phyloP scores from a whole-genome alignment of 2,329 filamentous ascomycete species.

The Pezicula carpinea region DNA sequence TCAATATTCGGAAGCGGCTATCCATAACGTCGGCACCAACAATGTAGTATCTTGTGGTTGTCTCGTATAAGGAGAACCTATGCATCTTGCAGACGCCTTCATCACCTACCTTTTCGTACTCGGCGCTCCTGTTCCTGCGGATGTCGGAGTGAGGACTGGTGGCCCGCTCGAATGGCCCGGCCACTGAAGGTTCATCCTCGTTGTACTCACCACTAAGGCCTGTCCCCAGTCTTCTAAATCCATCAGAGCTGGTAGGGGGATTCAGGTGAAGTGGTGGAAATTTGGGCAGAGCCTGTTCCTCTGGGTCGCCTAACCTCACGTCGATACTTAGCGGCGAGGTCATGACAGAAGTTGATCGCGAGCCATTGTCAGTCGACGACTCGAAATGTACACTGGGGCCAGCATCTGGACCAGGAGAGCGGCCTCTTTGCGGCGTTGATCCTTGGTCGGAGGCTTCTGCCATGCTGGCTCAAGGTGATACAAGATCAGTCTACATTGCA shows the following conservation, averaged over 20 bases:
- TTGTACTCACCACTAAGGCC: conserved; percentile 39
- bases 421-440: conserved; percentile 12
- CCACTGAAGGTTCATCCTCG: conserved; percentile 54
- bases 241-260: conserved; percentile 11
- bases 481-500: background rate
- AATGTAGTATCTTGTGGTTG: conserved; percentile 86
- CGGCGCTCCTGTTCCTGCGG: conserved; percentile 25
- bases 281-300: conserved; percentile 19
- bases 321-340: conserved; percentile 27
- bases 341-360: conserved; percentile 27
- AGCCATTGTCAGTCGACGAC: conserved; percentile 19
- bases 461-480: conserved; percentile 17
- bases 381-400: conserved; percentile 19
- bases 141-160: conserved; percentile 37
- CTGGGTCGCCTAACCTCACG: conserved; percentile 15
- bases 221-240: conserved; percentile 14
- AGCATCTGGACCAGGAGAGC: conserved; percentile 15
- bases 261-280: conserved; percentile 23
- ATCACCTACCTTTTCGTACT: conserved; percentile 31
- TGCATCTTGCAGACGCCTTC: conserved; percentile 66
- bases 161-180: conserved; percentile 52
- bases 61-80: conserved; percentile 97
- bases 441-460: conserved; percentile 24
- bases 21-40: conserved; percentile 90
- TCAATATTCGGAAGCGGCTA: conserved; percentile 82